Evolutionary conservation across 2,329 filamentous ascomycete species (phyloP), one percentile per base, ranked within the genome.

Genomic region (Capronia coronata): DNA sequence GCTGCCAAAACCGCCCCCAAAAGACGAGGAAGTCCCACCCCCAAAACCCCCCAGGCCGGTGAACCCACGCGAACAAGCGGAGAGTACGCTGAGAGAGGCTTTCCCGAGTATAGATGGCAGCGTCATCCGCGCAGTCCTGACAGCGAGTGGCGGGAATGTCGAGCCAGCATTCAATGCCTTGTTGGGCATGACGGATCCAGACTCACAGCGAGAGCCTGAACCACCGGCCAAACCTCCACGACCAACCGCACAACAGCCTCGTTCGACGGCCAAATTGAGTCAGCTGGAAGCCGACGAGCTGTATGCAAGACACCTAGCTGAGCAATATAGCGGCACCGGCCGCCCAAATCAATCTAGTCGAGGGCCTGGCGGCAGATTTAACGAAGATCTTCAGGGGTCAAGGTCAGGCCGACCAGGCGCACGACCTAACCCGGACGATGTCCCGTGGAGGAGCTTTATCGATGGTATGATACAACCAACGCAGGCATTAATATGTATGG

Each of bases 91-190:
- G 48, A 91, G 87, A 67, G 93, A 98, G 68, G 93, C 93, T 0
- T 98, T 98, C 62, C 93, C 93, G 0, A 78, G 74, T 48, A 86
- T 96, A 53, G 93, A 98, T 46, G 66, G 71, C 6, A 68, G 80
- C 38, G 85, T 98, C 40, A 79, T 98, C 67, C 94, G 84, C 68
- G 93, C 93, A 23, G 86, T 98, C 0, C 71, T 98, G 57, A 77
- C 79, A 19, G 93, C 93, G 11, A 97, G 93, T 66, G 78, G 83
- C 51, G 91, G 90, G 52, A 82, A 84, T 62, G 83, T 97, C 41
- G 93, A 98, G 68, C 86, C 88, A 25, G 91, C 93, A 11, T 98
- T 98, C 71, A 93, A 96, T 70, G 93, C 93, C 29, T 77, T 98
- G 37, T 76, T 98, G 38, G 86, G 87, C 87, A 75, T 54, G 76